Evolutionary conservation across 495 filamentous ascomycete species (phyloP), one percentile per base, ranked within the genome.

Genomic region (Alectoria sarmentosa): DNA sequence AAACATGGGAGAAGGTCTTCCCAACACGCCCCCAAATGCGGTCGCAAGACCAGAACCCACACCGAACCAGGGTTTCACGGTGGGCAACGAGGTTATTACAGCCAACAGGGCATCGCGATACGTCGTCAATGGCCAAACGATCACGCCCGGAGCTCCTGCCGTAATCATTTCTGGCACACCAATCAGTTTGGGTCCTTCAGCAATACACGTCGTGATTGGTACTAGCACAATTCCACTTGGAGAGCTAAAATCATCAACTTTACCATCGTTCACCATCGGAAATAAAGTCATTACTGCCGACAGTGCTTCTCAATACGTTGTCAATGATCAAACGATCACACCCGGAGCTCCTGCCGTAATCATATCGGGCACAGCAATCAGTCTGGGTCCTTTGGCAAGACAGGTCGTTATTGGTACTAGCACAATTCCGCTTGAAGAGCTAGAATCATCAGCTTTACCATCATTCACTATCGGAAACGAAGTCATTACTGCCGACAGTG

Each of bases 401-500:
- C 21, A 44, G 21, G 17, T 44, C 41, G 41, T 44, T 15, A n/a
- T 44, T 4, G 41, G 41, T 44, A 44, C 41, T 8, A 44, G 8
- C 41, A 44, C 41, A n/a, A 44, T 44, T 8, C 41, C 41, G 17
- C 19, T 44, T n/a, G n/a, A 44, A 44, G 3, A 44, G 41, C 41
- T 4, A 44, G 2, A 2, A 44, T 8, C 41, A 44, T 44, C 19
- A 44, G 41, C 41, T 44, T 44, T 44, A n/a, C 41, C 41, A 44
- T 44, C 41, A 44, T 58, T 61, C n/a, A 65, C 59, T 32, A 8
- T 66, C 14, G 58, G 38, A 6, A 48, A 23, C n/a, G 2, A 44
- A 44, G 17, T 37, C 41, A 37, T 65, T 3, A 65, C 65, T 6
- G 42, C 36, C 37, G 54, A 67, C 54, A 23, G 61, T 11, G 61